Conservation (phyloP, 176 grass and related monocot species). For the Avena insularis region DNA sequence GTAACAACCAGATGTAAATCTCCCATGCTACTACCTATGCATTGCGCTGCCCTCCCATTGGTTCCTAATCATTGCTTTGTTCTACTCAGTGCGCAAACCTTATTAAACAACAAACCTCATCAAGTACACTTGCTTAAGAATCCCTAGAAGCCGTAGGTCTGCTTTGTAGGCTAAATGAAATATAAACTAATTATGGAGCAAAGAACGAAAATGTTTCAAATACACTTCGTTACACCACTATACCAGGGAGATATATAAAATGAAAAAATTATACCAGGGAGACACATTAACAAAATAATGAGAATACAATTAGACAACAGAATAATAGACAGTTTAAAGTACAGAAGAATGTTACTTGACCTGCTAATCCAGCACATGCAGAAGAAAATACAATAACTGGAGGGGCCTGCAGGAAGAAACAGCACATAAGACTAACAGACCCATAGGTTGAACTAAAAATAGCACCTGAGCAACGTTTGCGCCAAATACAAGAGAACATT, state of each 20-base stretch:
- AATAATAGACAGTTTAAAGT: not conserved
- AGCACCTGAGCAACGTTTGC: not conserved
- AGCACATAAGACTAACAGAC: not conserved
- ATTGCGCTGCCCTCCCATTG: not conserved
- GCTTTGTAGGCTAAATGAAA: conserved; percentile 20
- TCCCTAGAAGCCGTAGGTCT: not conserved
- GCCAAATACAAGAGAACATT: not conserved
- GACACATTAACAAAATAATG: not conserved
- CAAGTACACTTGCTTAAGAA: not conserved
- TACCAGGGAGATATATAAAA: not conserved
- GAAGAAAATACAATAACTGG: conserved; percentile 96
- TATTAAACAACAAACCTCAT: not conserved
- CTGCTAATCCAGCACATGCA: conserved; percentile 96
- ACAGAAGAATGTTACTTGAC: conserved; percentile 45
- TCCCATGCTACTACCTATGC: not conserved
- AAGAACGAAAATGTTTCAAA: not conserved
- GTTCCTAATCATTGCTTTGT: not conserved
- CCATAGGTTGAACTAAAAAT: not conserved
- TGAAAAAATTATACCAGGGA: not conserved
- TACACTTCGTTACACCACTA: not conserved
- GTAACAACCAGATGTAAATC: not conserved
- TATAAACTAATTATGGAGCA: not conserved
- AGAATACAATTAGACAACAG: not conserved
- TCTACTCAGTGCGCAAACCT: not conserved
- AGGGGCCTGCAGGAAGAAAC: conserved; percentile 60